Percentiles rank a stretch among this genome's conserved stretches.
Conservation (phyloP, 2,329 filamentous ascomycete genomes). For the Immersiporthe knoxdaviesiana region DNA sequence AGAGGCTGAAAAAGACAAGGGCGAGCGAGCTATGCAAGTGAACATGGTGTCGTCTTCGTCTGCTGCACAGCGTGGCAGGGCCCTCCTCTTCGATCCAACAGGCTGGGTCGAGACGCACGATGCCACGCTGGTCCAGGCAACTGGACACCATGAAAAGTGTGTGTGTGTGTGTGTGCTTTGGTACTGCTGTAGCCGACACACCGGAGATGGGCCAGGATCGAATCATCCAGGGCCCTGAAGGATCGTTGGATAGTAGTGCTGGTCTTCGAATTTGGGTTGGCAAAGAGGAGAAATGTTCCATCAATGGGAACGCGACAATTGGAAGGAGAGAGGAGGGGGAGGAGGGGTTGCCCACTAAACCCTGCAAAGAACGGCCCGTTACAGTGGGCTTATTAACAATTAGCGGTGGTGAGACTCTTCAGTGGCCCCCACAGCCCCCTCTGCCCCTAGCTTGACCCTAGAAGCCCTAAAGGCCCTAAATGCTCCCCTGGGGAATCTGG, state of each 20-base stretch:
- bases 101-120: neutral
- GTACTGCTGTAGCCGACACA: neutral
- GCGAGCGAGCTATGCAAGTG: neutral
- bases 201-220: neutral
- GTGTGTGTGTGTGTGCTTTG: too few relatives aligned
- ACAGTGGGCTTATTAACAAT: neutral
- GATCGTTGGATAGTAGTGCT: neutral
- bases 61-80: neutral
- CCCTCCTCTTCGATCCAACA: conserved; percentile 1
- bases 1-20: neutral
- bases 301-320: conserved; percentile 14
- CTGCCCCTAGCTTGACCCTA: neutral
- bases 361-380: neutral
- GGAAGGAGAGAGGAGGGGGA: neutral
- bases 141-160: too few relatives aligned
- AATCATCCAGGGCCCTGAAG: conserved; percentile 4
- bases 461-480: neutral
- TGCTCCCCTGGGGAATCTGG: neutral
- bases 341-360: neutral
- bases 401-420: neutral
- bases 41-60: neutral
- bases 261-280: neutral
- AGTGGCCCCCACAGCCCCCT: neutral
- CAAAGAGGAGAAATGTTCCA: conserved; percentile 6
- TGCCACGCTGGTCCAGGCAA: conserved; percentile 5